Conservation (phyloP, 345 rosid genomes). For the Limnanthes douglasii region DNA sequence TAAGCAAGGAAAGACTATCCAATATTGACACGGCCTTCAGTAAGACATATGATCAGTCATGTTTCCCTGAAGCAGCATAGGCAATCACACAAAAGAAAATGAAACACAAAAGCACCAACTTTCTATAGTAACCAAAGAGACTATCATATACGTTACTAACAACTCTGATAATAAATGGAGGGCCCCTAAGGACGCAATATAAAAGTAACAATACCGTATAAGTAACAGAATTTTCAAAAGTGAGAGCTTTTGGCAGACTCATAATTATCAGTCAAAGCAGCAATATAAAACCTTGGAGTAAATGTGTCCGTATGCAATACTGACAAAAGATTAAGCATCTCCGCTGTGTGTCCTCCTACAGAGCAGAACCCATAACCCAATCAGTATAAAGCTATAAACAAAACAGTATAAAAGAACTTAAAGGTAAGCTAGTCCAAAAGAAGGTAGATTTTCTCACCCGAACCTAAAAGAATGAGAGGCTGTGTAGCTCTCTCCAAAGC, state of each 20-base stretch:
- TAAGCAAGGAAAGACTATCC: background rate
- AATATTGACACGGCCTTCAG: background rate
- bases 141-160: no score
- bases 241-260: conserved; percentile 56
- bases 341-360: conserved; percentile 68
- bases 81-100: no score
- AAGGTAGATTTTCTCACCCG: conserved; percentile 11
- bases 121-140: no score
- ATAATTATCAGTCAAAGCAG: conserved; percentile 63
- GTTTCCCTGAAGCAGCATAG: no score
- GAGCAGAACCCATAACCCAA: background rate
- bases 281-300: conserved; percentile 41
- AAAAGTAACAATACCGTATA: conserved; percentile 19
- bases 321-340: conserved; percentile 47
- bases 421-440: background rate
- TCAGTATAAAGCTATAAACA: background rate
- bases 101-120: no score
- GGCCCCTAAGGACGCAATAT: no score
- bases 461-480: conserved; percentile 28
- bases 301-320: conserved; percentile 28
- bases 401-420: background rate
- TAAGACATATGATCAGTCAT: no score
- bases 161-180: no score
- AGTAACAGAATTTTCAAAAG: conserved; percentile 27
- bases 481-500: conserved; percentile 9